Percentiles rank a stretch among this genome's conserved stretches.
phyloP scores from a whole-genome alignment of 176 grass and related monocot species.

The Otatea glauca region DNA sequence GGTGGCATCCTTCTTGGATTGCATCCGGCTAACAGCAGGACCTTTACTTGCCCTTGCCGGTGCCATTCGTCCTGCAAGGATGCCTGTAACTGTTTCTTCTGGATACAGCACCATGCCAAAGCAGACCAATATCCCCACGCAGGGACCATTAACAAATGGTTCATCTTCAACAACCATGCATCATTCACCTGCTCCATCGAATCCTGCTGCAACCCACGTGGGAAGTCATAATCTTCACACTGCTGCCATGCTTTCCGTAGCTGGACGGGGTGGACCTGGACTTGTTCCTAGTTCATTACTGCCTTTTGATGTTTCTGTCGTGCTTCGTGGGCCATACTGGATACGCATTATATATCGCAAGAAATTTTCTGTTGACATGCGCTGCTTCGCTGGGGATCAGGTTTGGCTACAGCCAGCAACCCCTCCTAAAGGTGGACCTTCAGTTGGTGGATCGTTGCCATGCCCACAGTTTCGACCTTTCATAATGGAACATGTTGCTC shows the following conservation, averaged over 20 bases:
- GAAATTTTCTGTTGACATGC: constrained; percentile 99
- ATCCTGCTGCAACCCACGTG: constrained; percentile 63
- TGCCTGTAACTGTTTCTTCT: constrained; percentile 85
- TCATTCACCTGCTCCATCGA: constrained; percentile 46
- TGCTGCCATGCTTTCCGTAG: constrained; percentile 83
- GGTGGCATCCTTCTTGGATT: constrained; percentile 98
- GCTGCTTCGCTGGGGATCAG: constrained; percentile 98
- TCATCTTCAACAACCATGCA: constrained; percentile 69
- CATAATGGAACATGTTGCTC: constrained; percentile 99
- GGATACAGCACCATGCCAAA: constrained; percentile 64
- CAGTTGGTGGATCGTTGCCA: constrained; percentile 87
- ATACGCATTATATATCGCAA: constrained; percentile 99
- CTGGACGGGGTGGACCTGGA: constrained; percentile 82
- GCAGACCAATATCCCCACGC: constrained; percentile 52
- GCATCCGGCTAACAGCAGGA: constrained; percentile 90
- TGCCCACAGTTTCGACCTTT: constrained; percentile 99
- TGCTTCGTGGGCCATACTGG: constrained; percentile 97
- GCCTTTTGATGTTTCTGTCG: constrained; percentile 98
- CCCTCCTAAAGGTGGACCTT: constrained; percentile 94
- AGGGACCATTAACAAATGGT: constrained; percentile 57
- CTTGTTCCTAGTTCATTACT: constrained; percentile 98
- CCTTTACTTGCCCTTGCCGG: constrained; percentile 96
- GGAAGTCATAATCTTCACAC: constrained; percentile 71
- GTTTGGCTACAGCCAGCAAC: constrained; percentile 99
- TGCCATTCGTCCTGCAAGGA: constrained; percentile 96